These are phyloP conservation scores for Crithidia acanthocephali DNA, from an alignment of 208 protist species.

Conservation along the genomic window DNA sequence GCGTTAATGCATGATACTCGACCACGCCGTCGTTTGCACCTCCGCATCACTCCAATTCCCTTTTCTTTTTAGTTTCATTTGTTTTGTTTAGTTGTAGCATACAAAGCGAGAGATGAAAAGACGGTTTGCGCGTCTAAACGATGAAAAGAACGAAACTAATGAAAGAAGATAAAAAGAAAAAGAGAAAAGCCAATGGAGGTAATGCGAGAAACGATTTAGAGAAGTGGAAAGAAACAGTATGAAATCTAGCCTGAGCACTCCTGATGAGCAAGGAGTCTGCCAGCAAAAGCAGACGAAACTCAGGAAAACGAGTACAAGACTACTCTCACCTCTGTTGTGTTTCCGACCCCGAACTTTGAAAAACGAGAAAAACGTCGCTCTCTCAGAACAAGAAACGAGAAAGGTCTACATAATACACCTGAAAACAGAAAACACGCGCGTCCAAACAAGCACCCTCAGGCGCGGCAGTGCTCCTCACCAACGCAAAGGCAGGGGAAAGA, in stretches of 20 bases:
- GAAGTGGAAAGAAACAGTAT: too few relatives aligned
- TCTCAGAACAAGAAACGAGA: background rate
- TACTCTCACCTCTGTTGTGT: background rate
- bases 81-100: background rate
- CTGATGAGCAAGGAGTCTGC: background rate
- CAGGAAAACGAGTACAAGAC: background rate
- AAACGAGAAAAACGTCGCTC: background rate
- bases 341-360: background rate
- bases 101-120: background rate
- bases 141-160: conserved; percentile 13
- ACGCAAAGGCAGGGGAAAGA: background rate
- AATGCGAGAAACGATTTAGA: too few relatives aligned
- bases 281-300: background rate
- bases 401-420: background rate
- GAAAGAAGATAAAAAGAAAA: background rate
- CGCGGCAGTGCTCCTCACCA: background rate
- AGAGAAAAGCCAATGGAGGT: background rate
- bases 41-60: too few relatives aligned
- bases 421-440: background rate
- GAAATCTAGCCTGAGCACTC: too few relatives aligned
- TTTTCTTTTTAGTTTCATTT: background rate
- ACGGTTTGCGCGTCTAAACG: conserved; percentile 6
- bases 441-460: background rate
- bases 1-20: too few relatives aligned
- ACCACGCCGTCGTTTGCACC: too few relatives aligned